These are phyloP conservation scores for Quercus tomentella DNA, from an alignment of 331 rosid species.

Conservation along the genomic window DNA sequence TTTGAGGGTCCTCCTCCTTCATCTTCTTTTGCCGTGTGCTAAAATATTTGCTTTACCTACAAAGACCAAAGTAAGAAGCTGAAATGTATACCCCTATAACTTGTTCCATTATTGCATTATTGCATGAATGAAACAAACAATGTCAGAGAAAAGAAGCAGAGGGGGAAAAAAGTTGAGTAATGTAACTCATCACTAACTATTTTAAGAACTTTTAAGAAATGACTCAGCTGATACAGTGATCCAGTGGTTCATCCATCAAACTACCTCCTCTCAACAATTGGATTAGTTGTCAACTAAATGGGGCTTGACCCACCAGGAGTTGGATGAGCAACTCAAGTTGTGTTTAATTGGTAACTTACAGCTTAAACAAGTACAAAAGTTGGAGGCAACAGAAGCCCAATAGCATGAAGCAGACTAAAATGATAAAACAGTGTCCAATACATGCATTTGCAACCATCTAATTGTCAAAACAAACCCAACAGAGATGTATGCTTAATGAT, in stretches of 20 bases:
- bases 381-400: not conserved
- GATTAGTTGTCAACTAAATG: not conserved
- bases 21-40: no score
- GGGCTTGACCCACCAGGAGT: not conserved
- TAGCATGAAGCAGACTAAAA: not conserved
- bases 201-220: no score
- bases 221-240: not conserved
- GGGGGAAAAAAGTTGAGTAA: not conserved
- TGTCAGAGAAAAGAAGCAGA: not conserved
- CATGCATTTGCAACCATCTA: not conserved
- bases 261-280: not conserved
- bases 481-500: not conserved
- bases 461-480: not conserved
- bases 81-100: no score
- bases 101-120: not conserved
- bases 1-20: no score
- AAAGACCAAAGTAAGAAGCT: no score
- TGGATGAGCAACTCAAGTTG: no score
- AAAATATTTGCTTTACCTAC: no score
- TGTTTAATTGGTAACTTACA: not conserved
- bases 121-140: not conserved
- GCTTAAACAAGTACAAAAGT: not conserved
- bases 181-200: no score
- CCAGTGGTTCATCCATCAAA: not conserved
- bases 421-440: not conserved